These are phyloP conservation scores for Pseudomassariella vexata DNA, from an alignment of 2,329 filamentous ascomycete genomes.

Conservation along the genomic window DNA sequence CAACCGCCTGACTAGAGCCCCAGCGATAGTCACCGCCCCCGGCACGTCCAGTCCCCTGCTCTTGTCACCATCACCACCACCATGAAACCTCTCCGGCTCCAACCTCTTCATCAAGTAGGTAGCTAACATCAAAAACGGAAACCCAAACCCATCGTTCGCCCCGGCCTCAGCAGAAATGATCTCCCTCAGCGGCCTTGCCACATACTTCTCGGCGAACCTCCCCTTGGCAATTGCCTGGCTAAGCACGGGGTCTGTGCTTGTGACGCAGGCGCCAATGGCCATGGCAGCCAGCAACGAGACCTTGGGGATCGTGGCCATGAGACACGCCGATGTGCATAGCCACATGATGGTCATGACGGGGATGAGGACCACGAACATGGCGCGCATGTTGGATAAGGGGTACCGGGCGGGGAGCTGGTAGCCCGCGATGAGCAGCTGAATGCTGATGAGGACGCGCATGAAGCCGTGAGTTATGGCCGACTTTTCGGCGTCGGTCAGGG, in stretches of 20 bases:
- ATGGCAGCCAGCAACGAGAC: constrained; percentile 47
- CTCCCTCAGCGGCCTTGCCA: constrained; percentile 49
- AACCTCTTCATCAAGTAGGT: constrained; percentile 36
- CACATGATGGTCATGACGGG: constrained; percentile 60
- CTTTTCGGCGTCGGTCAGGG: constrained; percentile 25
- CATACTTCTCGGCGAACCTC: constrained; percentile 57
- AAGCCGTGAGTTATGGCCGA: constrained; percentile 39
- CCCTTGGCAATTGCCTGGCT: constrained; percentile 59
- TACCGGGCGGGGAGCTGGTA: constrained; percentile 57
- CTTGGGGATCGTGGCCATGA: constrained; percentile 49
- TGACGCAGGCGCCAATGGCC: constrained; percentile 55
- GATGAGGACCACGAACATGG: constrained; percentile 48
- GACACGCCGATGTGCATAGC: constrained; percentile 50
- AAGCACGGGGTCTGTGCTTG: constrained; percentile 57
- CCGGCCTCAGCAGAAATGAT: constrained; percentile 59
- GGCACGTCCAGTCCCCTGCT: no score
- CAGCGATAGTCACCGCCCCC: no score
- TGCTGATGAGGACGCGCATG: constrained; percentile 54
- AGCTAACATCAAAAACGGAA: constrained; percentile 55
- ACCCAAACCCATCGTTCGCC: constrained; percentile 57
- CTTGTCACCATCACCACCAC: no score
- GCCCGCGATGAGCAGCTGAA: constrained; percentile 58
- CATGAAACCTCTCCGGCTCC: no score
- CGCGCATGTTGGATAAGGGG: constrained; percentile 39
- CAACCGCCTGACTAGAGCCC: no score